Evolutionary conservation across 495 filamentous ascomycete species (phyloP).

Genomic region (Annulohypoxylon maeteangense): DNA sequence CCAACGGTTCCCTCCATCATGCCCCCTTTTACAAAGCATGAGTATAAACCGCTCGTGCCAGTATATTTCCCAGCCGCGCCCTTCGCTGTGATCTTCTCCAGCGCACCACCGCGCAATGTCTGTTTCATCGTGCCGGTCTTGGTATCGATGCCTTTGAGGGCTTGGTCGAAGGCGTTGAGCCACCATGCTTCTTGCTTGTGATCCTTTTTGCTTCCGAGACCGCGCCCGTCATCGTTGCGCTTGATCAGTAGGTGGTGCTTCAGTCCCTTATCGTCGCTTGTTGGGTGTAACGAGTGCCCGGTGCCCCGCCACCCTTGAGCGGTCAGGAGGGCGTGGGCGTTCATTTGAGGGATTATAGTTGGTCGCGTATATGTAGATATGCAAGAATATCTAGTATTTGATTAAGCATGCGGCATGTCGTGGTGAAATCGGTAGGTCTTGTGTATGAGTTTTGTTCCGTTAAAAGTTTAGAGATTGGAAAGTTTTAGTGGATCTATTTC

Average conservation of each 20-base stretch:
- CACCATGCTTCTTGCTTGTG: conserved; percentile 80
- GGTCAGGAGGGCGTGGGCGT: conserved; percentile 75
- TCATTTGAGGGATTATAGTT: conserved; percentile 60
- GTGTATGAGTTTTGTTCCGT: neutral
- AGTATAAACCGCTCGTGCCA: conserved; percentile 73
- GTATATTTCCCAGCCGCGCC: conserved; percentile 56
- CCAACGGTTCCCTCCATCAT: conserved; percentile 73
- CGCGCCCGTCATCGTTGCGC: conserved; percentile 73
- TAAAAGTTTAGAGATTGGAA: conserved; percentile 12
- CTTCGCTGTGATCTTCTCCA: conserved; percentile 60
- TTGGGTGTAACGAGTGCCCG: conserved; percentile 77
- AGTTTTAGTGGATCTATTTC: conserved; percentile 26
- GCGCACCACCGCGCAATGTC: conserved; percentile 60
- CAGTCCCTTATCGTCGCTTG: conserved; percentile 71
- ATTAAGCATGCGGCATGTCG: conserved; percentile 1
- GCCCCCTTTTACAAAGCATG: conserved; percentile 81
- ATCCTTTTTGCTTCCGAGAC: conserved; percentile 75
- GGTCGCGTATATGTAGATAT: neutral
- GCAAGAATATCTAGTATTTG: neutral
- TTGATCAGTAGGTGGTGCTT: conserved; percentile 74
- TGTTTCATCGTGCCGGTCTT: conserved; percentile 60
- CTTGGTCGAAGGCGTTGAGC: conserved; percentile 82
- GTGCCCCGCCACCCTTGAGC: conserved; percentile 82
- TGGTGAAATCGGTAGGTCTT: neutral
- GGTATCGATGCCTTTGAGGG: conserved; percentile 75